Conservation (phyloP, 768 basidiomycete species). For the Termitomyces sp. region DNA sequence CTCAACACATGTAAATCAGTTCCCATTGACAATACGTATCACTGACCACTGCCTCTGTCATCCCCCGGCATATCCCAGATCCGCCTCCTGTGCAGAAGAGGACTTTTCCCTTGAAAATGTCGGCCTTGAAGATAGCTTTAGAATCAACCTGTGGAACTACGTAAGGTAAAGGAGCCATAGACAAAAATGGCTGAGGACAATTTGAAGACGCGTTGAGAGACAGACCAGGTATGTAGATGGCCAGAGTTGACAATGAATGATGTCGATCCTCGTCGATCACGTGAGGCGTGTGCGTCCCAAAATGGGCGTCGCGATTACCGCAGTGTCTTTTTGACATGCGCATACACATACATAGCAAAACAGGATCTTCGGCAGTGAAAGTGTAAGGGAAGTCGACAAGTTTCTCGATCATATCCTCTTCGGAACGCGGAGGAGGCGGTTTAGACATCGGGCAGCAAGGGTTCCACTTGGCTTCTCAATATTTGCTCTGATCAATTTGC, state of each 20-base stretch:
- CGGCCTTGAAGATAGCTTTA: slow-evolving; percentile 61
- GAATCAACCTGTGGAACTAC: slow-evolving; percentile 47
- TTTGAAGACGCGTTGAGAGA: background rate
- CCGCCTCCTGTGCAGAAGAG: slow-evolving; percentile 89
- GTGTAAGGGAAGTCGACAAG: background rate
- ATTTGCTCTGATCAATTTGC: background rate
- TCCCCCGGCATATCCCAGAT: slow-evolving; percentile 87
- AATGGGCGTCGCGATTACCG: background rate
- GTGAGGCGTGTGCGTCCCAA: background rate
- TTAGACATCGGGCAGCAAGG: background rate
- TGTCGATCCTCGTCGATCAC: background rate
- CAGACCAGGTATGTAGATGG: too few relatives aligned
- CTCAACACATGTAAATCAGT: background rate
- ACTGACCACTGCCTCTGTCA: slow-evolving; percentile 79
- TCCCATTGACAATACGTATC: background rate
- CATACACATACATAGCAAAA: background rate
- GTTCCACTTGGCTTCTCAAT: background rate
- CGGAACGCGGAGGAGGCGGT: background rate
- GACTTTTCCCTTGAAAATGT: slow-evolving; percentile 88
- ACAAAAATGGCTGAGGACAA: background rate
- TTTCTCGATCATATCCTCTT: background rate
- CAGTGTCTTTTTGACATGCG: background rate
- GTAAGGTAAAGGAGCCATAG: slow-evolving; percentile 35
- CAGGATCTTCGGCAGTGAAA: background rate
- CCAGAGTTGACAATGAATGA: background rate